Evolutionary conservation across 2,329 filamentous ascomycete genomes (phyloP).

Genomic region (Pezicula neosporulosa): DNA sequence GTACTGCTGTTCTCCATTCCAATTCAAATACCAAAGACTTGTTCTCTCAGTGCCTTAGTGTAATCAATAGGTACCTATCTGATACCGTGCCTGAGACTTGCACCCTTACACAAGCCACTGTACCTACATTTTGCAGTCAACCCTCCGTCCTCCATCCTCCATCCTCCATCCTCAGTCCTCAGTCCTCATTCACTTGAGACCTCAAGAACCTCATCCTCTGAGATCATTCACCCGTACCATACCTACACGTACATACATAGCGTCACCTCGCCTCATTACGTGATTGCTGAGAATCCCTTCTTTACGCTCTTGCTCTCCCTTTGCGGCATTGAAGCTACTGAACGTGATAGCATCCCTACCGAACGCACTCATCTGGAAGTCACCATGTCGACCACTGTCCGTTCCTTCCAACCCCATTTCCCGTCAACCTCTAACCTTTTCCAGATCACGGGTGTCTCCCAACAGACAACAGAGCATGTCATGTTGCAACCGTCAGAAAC

Average conservation of each 20-base stretch:
- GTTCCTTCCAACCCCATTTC: conserved; percentile 73
- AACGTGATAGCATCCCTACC: conserved; percentile 19
- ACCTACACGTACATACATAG: not conserved
- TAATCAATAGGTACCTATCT: no score
- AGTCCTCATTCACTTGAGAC: no score
- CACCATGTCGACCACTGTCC: conserved; percentile 68
- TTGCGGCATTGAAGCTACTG: conserved; percentile 22
- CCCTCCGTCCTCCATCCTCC: no score
- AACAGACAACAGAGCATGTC: conserved; percentile 12
- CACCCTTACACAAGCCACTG: no score
- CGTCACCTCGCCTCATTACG: conserved; percentile 2
- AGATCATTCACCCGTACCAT: not conserved
- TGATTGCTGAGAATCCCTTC: conserved; percentile 20
- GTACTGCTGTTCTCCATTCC: not conserved
- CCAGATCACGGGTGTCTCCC: conserved; percentile 12
- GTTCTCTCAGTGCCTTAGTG: no score
- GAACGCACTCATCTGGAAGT: conserved; percentile 59
- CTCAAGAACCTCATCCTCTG: no score
- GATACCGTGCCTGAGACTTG: no score
- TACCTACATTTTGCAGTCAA: no score
- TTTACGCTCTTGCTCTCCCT: conserved; percentile 18
- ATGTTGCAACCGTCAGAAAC: conserved; percentile 12
- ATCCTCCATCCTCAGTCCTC: no score
- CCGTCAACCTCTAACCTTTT: conserved; percentile 56
- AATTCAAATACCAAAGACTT: not conserved